Percentiles rank a stretch among this genome's conserved stretches.
phyloP scores from a whole-genome alignment of 441 rosid species.

The Pelargonium australe region DNA sequence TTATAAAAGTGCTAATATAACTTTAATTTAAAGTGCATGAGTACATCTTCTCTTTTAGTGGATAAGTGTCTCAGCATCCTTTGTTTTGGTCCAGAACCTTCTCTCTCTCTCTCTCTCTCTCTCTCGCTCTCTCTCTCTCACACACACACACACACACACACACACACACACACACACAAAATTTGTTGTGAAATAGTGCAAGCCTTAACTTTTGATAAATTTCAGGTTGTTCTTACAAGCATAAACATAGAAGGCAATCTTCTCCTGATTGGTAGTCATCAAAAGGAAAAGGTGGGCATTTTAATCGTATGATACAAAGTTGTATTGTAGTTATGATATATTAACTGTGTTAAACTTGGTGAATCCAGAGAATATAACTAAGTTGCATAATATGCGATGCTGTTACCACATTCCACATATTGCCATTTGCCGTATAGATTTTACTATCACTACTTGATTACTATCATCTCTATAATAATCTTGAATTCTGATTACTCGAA shows the following conservation, averaged over 20 bases:
- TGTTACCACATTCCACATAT: neutral
- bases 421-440: no score
- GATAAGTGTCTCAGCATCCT: neutral
- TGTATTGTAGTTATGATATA: neutral
- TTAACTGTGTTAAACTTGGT: neutral
- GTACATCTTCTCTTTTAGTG: neutral
- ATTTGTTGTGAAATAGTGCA: neutral
- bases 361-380: neutral
- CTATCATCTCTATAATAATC: neutral
- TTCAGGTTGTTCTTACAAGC: conserved; percentile 95
- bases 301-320: neutral
- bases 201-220: conserved; percentile 15
- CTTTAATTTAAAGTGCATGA: neutral
- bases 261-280: conserved; percentile 85
- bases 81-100: neutral
- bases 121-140: no score
- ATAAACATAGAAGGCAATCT: conserved; percentile 70
- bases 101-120: no score
- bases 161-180: neutral
- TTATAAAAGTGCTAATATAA: neutral
- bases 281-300: conserved; percentile 68
- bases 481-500: neutral
- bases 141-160: neutral
- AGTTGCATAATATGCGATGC: neutral
- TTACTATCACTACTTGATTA: neutral